Conservation (phyloP, 106 monocot genomes). For the Ottelia alismoides region DNA sequence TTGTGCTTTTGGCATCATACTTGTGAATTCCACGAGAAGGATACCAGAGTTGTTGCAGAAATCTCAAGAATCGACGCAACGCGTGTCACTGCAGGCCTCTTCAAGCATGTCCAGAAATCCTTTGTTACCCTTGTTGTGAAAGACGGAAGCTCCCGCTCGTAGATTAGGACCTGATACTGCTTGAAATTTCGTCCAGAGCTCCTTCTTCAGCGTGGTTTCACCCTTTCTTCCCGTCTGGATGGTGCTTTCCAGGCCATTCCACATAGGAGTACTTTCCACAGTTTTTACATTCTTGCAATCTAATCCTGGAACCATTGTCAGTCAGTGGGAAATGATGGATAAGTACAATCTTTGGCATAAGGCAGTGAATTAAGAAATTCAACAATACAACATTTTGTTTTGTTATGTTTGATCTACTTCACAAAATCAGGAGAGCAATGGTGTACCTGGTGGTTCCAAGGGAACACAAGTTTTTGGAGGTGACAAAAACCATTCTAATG, state of each 20-base stretch:
- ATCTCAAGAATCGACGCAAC: no score
- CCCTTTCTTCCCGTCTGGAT: conserved; percentile 32
- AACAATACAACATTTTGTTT: no score
- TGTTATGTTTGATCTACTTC: no score
- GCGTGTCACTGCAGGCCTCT: no score
- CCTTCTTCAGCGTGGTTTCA: conserved; percentile 80
- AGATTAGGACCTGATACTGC: conserved; percentile 38
- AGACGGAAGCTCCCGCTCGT: conserved; percentile 25
- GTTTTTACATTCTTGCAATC: not conserved
- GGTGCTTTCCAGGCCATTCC: conserved; percentile 29
- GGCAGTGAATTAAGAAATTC: no score
- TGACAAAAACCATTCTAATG: conserved; percentile 78
- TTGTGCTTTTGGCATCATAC: no score
- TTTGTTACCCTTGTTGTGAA: conserved; percentile 26
- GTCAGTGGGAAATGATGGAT: no score
- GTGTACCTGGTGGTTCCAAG: conserved; percentile 53
- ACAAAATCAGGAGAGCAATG: no score
- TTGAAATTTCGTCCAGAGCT: conserved; percentile 83
- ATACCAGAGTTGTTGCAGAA: no score
- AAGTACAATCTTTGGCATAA: no score
- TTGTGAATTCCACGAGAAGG: no score
- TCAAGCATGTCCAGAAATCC: conserved; percentile 90
- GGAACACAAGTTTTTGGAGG: conserved; percentile 72
- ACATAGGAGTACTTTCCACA: conserved; percentile 27
- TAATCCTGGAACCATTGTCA: no score